Conservation (phyloP, 1,139 yeast species). For the Scheffersomyces stambukii region DNA sequence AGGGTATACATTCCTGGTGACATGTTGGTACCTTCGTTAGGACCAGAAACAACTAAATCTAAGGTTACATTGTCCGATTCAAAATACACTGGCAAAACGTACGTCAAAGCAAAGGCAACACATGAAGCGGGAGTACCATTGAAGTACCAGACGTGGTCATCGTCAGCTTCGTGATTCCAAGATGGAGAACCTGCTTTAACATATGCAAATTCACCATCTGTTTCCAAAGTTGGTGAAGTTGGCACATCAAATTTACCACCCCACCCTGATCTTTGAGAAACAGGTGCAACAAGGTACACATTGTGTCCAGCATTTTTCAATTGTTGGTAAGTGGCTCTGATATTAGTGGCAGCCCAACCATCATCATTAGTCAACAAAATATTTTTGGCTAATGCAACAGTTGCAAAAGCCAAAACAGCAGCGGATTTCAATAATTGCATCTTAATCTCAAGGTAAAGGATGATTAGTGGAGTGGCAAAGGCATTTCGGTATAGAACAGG, state of each 20-base stretch:
- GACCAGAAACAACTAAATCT: constrained; percentile 45
- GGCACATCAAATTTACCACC: constrained; percentile 53
- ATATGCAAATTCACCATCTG: constrained; percentile 41
- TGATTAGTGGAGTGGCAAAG: background rate
- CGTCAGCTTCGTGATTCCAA: constrained; percentile 44
- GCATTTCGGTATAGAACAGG: no score
- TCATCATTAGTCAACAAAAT: constrained; percentile 59
- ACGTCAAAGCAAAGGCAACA: constrained; percentile 40
- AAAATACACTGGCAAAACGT: constrained; percentile 38
- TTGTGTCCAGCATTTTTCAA: constrained; percentile 50
- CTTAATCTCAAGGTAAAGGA: background rate
- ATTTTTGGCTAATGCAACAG: constrained; percentile 32
- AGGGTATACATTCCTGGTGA: constrained; percentile 34
- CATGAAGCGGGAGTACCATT: constrained; percentile 46
- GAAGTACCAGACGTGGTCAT: constrained; percentile 45
- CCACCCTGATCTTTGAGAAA: constrained; percentile 55
- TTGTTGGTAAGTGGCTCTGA: constrained; percentile 55
- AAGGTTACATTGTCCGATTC: constrained; percentile 23
- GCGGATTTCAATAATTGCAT: constrained; percentile 8
- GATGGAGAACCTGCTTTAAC: constrained; percentile 41
- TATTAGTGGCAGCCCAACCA: constrained; percentile 55
- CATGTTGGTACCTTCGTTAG: constrained; percentile 44
- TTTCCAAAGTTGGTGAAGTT: constrained; percentile 31
- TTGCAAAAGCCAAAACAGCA: constrained; percentile 9
- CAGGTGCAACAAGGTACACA: constrained; percentile 56